Base-by-base conservation (phyloP, 1,284 basidiomycete species). In the Cutaneotrichosporon curvatum region DNA sequence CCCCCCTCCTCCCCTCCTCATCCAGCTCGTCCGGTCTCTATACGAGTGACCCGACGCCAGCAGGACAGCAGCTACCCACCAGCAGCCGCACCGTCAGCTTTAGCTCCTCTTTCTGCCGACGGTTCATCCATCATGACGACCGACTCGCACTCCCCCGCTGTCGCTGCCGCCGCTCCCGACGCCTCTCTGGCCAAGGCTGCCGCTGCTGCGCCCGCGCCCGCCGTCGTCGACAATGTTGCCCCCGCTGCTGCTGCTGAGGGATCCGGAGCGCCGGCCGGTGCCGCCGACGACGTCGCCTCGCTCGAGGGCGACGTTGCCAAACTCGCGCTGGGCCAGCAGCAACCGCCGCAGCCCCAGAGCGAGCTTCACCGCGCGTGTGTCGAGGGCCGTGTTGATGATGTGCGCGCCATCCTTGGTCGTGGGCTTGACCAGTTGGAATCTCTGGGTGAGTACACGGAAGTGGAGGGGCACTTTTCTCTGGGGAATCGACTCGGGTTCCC, bases 321-420 rank as follows among this genome's bases (percentile, higher is more conserved):
- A 35, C 23, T 54, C n/a, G 31, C 42, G 16, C 39, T 56, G 21
- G 25, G 22, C 28, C 25, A 28, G 25, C 25, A 28, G 25, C 25
- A 28, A 22, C 31, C 33, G 42, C 25, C 8, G 21, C 47, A 18
- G 32, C 47, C 47, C 34, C 50, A 57, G 41, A 33, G 45, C 19
- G 58, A 60, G 54, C 53, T 71, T 43, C 65, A 67, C 50, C 53
- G 52, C 41, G 60, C 59, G 20, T 68, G 67, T 48, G 65, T 60
- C 19, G 63, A 65, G 43, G 68, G 65, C 14, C 62, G 59, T 34
- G 43, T 69, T 28, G 66, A 67, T 9, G 65, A 64, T 19, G 63
- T 67, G 30, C 55, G 62, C 45, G 60, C 47, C 40, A 47, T 65
- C 20, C 53, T 71, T 21, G 58, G 55, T 42, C 52, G 58, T 35